Percentiles rank a stretch among this genome's conserved stretches.
These are phyloP conservation scores for Fusarium hainanense DNA, from an alignment of 2,329 filamentous ascomycete genomes.

Conservation along the genomic window DNA sequence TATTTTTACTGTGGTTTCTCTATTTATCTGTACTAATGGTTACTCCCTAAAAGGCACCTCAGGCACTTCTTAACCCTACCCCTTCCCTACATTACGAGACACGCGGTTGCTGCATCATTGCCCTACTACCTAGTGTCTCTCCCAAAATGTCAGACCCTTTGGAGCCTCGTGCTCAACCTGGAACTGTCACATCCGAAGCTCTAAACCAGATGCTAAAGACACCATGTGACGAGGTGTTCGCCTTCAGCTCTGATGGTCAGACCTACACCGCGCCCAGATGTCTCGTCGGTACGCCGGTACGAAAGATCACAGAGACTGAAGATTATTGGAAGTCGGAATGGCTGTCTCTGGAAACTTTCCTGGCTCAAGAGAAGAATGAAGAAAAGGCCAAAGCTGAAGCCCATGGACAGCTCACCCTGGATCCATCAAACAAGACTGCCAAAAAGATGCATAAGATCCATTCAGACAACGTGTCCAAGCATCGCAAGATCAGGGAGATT, in stretches of 20 bases:
- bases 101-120: not conserved
- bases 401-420: not conserved
- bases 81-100: not conserved
- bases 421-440: conserved; percentile 25
- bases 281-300: conserved; percentile 45
- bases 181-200: not conserved
- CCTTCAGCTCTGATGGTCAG: conserved; percentile 36
- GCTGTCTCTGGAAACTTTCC: conserved; percentile 46
- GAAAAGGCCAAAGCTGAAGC: conserved; percentile 33
- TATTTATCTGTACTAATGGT: not conserved
- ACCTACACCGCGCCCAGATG: conserved; percentile 42
- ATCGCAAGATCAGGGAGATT: conserved; percentile 50
- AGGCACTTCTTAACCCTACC: not conserved
- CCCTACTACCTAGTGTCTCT: not conserved
- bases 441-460: conserved; percentile 39
- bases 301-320: conserved; percentile 45
- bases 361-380: conserved; percentile 44
- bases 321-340: conserved; percentile 49
- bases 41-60: not conserved
- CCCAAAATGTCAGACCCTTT: not conserved
- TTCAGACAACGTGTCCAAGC: conserved; percentile 50
- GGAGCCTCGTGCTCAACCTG: not conserved
- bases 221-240: conserved; percentile 31
- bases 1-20: not conserved
- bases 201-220: conserved; percentile 24